A percentile compares a stretch with the other conserved stretches of the same genome.
Evolutionary conservation across 257 asterid species (phyloP).

Genomic region (Paraleonurus japonicus): DNA sequence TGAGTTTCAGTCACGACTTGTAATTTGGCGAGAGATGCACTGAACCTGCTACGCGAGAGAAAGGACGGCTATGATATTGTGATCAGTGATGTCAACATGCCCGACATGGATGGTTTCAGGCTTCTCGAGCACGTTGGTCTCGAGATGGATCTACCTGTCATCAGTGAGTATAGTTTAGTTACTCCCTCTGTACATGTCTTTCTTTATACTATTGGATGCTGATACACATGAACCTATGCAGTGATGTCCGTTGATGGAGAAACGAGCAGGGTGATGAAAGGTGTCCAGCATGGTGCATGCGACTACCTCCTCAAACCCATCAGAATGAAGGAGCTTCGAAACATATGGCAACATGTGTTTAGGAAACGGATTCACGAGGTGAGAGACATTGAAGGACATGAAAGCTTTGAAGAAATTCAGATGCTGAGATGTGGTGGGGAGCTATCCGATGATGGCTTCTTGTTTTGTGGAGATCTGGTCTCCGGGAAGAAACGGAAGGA

Average conservation of each 20-base stretch:
- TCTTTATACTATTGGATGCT: not conserved
- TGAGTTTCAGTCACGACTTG: slow-evolving; percentile 72
- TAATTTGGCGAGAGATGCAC: slow-evolving; percentile 77
- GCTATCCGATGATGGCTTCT: slow-evolving; percentile 47
- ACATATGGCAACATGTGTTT: slow-evolving; percentile 93
- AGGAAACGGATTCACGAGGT: slow-evolving; percentile 83
- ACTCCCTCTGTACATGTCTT: not conserved
- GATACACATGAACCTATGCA: slow-evolving; percentile 17
- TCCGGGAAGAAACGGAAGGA: slow-evolving; percentile 70
- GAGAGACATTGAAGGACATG: slow-evolving; percentile 66
- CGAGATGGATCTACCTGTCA: slow-evolving; percentile 96
- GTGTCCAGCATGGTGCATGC: slow-evolving; percentile 92
- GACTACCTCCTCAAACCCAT: slow-evolving; percentile 93
- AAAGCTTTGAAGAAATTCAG: slow-evolving; percentile 35
- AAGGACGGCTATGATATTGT: slow-evolving; percentile 86
- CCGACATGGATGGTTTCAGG: slow-evolving; percentile 98
- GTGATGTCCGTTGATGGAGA: slow-evolving; percentile 99
- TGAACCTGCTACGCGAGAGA: slow-evolving; percentile 72
- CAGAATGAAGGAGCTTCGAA: slow-evolving; percentile 83
- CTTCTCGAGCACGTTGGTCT: slow-evolving; percentile 94
- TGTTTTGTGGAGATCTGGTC: slow-evolving; percentile 42
- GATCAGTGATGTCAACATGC: slow-evolving; percentile 96
- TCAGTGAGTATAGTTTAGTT: slow-evolving; percentile 48
- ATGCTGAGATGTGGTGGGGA: slow-evolving; percentile 40
- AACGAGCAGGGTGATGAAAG: slow-evolving; percentile 93